Percentiles rank a stretch among this genome's conserved stretches.
Evolutionary conservation across 2,329 filamentous ascomycete genomes (phyloP).

Genomic region (Verticillium zaregamsianum): DNA sequence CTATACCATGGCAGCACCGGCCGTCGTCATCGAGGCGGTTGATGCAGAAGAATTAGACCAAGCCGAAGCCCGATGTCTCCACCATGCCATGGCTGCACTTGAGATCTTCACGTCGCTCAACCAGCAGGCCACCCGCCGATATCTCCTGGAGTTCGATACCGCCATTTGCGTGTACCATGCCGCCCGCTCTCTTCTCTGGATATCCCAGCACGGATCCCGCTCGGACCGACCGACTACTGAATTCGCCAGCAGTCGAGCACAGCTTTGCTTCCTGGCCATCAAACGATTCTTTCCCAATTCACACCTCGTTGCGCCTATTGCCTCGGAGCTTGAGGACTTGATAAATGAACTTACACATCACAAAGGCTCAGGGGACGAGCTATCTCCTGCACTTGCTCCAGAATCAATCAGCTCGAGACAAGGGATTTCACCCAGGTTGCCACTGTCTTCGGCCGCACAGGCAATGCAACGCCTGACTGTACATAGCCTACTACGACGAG

Average conservation of each 20-base stretch:
- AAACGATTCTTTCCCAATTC: no score
- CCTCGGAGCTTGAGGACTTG: neutral
- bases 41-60: slow-evolving; percentile 19
- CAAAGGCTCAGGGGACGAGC: no score
- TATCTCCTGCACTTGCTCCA: no score
- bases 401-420: neutral
- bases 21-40: slow-evolving; percentile 14
- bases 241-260: slow-evolving; percentile 15
- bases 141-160: slow-evolving; percentile 26
- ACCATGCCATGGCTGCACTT: slow-evolving; percentile 22
- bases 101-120: slow-evolving; percentile 24
- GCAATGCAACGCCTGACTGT: slow-evolving; percentile 31
- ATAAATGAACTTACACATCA: no score
- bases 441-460: slow-evolving; percentile 21
- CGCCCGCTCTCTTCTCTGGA: slow-evolving; percentile 26
- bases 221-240: slow-evolving; percentile 1
- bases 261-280: neutral
- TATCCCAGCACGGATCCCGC: slow-evolving; percentile 17
- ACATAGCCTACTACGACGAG: slow-evolving; percentile 33
- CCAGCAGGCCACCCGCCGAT: slow-evolving; percentile 19
- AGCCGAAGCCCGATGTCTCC: slow-evolving; percentile 26
- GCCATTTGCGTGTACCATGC: slow-evolving; percentile 38
- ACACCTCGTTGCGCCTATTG: neutral
- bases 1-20: slow-evolving; percentile 33
- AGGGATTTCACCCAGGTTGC: neutral